These are phyloP conservation scores for Saccharomycopsis fodiens DNA, from an alignment of 805 yeast species.

Conservation along the genomic window DNA sequence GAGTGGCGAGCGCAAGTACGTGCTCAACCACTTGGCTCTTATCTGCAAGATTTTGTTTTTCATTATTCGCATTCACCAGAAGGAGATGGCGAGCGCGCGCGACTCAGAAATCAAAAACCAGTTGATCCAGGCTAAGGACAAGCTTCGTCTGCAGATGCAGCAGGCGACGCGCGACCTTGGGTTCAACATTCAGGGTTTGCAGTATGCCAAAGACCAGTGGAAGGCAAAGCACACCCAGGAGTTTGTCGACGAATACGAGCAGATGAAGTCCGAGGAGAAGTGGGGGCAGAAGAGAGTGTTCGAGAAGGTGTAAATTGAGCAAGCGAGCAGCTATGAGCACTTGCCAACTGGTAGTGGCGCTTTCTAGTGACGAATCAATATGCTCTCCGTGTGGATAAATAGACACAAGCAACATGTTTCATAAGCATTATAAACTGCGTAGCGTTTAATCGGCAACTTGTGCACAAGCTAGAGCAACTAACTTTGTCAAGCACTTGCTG, in stretches of 20 bases:
- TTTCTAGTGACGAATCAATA: no score
- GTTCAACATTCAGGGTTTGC: conserved; percentile 76
- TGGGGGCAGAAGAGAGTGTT: conserved; percentile 66
- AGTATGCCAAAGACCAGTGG: conserved; percentile 72
- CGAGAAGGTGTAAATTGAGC: conserved; percentile 35
- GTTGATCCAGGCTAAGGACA: conserved; percentile 53
- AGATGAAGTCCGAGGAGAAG: conserved; percentile 43
- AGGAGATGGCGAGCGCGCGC: conserved; percentile 66
- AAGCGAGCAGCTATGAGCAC: no score
- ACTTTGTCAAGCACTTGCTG: no score
- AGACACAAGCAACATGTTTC: no score
- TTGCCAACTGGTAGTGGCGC: no score
- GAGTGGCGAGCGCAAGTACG: conserved; percentile 43
- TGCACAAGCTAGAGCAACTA: no score
- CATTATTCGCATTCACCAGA: conserved; percentile 62
- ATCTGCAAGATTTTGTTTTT: conserved; percentile 74
- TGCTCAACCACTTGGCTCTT: conserved; percentile 47
- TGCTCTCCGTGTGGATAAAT: no score
- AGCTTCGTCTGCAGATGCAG: conserved; percentile 37
- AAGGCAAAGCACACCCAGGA: conserved; percentile 63
- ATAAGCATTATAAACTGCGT: no score
- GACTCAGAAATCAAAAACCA: conserved; percentile 58
- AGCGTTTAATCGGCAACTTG: no score
- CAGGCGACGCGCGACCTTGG: conserved; percentile 66
- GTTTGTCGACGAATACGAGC: conserved; percentile 62